phyloP scores from a whole-genome alignment of 2,329 filamentous ascomycete species.

The Colletotrichum sp. region DNA sequence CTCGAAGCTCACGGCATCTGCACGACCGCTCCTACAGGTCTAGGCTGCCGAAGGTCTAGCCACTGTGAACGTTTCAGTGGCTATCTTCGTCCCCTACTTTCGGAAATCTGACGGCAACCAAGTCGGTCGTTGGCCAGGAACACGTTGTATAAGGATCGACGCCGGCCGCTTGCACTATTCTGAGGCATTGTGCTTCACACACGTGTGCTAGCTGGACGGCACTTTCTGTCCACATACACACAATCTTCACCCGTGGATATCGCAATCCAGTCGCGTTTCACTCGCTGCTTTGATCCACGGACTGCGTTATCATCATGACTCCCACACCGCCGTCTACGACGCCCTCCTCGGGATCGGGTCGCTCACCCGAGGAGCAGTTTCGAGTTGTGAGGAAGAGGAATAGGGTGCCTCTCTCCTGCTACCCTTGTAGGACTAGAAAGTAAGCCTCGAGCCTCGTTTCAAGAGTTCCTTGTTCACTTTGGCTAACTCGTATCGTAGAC shows the following conservation, averaged over 20 bases:
- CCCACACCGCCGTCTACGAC: constrained; percentile 80
- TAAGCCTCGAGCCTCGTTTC: constrained; percentile 46
- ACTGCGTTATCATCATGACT: constrained; percentile 59
- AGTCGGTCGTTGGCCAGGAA: neutral
- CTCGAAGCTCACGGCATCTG: neutral
- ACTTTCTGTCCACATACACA: neutral
- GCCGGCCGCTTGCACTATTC: neutral
- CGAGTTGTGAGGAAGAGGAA: constrained; percentile 92
- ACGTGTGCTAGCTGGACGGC: neutral
- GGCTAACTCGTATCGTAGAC: constrained; percentile 36
- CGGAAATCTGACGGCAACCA: neutral
- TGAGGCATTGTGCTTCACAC: neutral
- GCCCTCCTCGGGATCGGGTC: constrained; percentile 71
- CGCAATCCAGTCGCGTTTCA: neutral
- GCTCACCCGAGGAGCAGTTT: constrained; percentile 86
- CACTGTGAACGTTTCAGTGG: neutral
- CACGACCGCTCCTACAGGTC: neutral
- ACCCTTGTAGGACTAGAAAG: constrained; percentile 91
- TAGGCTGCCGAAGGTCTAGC: neutral
- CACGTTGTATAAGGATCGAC: neutral
- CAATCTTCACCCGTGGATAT: neutral
- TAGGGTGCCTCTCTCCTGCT: constrained; percentile 88
- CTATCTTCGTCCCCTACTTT: neutral
- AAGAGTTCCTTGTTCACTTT: constrained; percentile 13
- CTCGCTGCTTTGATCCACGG: neutral